These are phyloP conservation scores for Acacia acuminata DNA, from an alignment of 306 rosid genomes.

Conservation along the genomic window DNA sequence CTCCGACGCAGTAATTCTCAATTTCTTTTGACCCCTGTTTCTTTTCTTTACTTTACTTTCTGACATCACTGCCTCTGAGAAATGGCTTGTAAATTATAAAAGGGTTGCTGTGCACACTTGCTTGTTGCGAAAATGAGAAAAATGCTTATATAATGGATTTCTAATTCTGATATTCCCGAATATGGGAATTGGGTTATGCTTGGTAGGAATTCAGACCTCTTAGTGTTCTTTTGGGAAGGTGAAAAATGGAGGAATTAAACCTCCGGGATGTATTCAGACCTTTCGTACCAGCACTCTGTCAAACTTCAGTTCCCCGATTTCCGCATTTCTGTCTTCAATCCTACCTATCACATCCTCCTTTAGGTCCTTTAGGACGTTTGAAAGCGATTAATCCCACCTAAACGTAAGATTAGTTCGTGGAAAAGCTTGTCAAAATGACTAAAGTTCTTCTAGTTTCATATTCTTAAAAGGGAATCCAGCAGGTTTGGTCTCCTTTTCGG, in stretches of 20 bases:
- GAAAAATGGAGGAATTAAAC: not conserved
- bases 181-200: not conserved
- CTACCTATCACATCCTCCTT: not conserved
- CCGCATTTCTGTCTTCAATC: not conserved
- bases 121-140: not conserved
- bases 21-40: not conserved
- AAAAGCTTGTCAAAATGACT: not conserved
- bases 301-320: not conserved
- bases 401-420: not conserved
- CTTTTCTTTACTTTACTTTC: not conserved
- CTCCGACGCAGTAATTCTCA: slow-evolving; percentile 45
- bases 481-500: not conserved
- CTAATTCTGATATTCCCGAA: not conserved
- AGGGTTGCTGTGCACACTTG: not conserved
- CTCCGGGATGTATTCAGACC: not conserved
- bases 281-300: not conserved
- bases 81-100: not conserved
- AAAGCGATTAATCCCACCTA: not conserved
- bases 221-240: not conserved
- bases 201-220: not conserved
- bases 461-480: not conserved
- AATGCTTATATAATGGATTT: not conserved
- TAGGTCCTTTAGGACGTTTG: not conserved
- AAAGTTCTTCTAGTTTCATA: not conserved
- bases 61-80: not conserved